Base-by-base conservation (phyloP, 2,329 filamentous ascomycete genomes). In the Didymella arachidicola region DNA sequence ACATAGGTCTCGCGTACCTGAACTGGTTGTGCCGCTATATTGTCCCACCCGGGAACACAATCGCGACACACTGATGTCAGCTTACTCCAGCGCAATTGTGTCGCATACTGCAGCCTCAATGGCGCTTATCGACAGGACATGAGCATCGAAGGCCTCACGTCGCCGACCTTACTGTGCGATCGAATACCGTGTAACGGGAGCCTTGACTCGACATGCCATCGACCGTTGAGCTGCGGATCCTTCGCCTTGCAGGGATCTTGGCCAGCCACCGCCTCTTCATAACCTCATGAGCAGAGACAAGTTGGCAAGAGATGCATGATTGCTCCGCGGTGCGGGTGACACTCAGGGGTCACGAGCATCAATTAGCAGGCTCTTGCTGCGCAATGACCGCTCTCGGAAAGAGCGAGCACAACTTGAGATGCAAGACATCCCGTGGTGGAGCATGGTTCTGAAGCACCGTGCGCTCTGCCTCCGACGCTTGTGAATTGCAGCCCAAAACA, bases 401-500 rank as follows among this genome's bases (percentile, higher is more conserved):
- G 47, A 57, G 56, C 57, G 54, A 59, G 44, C 42, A 45, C 50
- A 59, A 50, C 47, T 57, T 60, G 63, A 54, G 34, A 54, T 64
- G 65, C 65, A 66, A 61, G 60, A 60, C 63, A 67, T 66, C 61
- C 61, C 59, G 61, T 47, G 61, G 63, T 60, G 57, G 63, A 55
- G 57, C 58, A 46, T 27, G 16, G 41, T 27, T 27, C 41, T 27
- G 41, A 18, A 27, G 50, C 39, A 53, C 50, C 45, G 56, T 48
- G 55, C 48, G 38, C 38, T 36, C 41, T 34, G 4, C 25, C 39
- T 45, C 56, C 41, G 56, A 59, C 45, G 51, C 56, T 59, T 59
- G 39, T 42, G n/a, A 14, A 42, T 46, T 46, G 47, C 47, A 45
- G 36, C 54, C 56, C 45, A 53, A 54, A 52, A 34, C 26, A 59